Evolutionary conservation across 2,329 filamentous ascomycete genomes (phyloP).

Genomic region (Dactylonectria estremocensis): DNA sequence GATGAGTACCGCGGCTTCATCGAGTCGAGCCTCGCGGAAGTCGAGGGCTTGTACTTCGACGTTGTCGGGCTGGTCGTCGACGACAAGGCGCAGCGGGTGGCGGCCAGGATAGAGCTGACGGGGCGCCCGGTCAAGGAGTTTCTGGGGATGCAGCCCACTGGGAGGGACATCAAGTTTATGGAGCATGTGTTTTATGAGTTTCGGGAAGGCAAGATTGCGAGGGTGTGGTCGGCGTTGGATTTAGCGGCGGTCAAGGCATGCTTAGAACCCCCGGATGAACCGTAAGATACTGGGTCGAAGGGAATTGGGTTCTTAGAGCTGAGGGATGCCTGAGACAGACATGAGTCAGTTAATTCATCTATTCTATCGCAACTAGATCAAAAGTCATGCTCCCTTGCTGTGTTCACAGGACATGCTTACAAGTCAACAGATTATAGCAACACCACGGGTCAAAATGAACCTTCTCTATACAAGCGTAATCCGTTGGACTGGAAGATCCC

Average conservation of each 20-base stretch:
- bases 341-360: too few species aligned
- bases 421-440: too few species aligned
- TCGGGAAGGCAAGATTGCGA: not conserved
- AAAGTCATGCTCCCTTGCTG: too few species aligned
- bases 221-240: not conserved
- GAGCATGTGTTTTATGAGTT: not conserved
- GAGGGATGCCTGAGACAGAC: too few species aligned
- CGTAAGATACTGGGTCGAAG: too few species aligned
- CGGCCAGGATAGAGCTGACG: not conserved
- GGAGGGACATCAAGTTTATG: not conserved
- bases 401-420: too few species aligned
- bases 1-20: conserved; percentile 1
- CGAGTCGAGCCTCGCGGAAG: not conserved
- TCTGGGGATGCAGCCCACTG: not conserved
- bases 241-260: not conserved
- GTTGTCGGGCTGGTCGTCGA: not conserved
- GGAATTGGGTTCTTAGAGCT: too few species aligned
- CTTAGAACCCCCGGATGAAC: not conserved
- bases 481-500: too few species aligned
- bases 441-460: too few species aligned
- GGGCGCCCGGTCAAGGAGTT: not conserved
- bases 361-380: too few species aligned
- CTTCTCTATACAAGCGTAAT: too few species aligned
- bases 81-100: not conserved
- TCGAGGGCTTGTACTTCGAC: not conserved